Conservation (phyloP, 306 rosid genomes). For the Mimosa pudica region DNA sequence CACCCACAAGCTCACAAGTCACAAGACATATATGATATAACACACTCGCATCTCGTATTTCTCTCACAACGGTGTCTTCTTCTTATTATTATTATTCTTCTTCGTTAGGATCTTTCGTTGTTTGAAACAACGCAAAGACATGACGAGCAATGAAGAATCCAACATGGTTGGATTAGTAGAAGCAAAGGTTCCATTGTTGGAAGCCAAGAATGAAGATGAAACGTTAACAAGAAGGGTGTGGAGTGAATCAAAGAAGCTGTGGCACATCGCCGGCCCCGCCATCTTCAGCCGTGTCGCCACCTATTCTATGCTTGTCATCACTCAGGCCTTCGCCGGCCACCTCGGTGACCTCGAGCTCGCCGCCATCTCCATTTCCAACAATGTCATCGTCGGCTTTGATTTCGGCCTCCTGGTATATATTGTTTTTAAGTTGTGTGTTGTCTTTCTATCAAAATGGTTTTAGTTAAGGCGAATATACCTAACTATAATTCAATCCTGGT, state of each 20-base stretch:
- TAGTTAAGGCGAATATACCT: no score
- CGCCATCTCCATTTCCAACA: conserved; percentile 46
- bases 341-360: conserved; percentile 54
- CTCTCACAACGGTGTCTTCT: not conserved
- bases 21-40: not conserved
- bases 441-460: no score
- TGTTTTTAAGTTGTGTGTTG: no score
- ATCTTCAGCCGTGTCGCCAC: conserved; percentile 46
- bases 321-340: conserved; percentile 62
- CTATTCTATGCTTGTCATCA: conserved; percentile 48
- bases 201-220: not conserved
- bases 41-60: not conserved
- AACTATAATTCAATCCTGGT: no score
- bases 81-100: not conserved
- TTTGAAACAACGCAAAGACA: not conserved
- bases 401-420: conserved; percentile 46
- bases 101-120: not conserved
- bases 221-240: conserved; percentile 32
- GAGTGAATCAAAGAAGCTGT: conserved; percentile 53
- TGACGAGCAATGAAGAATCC: conserved; percentile 8
- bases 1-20: not conserved
- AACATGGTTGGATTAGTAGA: not conserved
- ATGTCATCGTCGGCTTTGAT: conserved; percentile 49
- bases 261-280: conserved; percentile 60
- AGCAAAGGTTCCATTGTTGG: conserved; percentile 38